Base-by-base conservation (phyloP, 2,329 filamentous ascomycete genomes). In the Clarireedia hainanense region DNA sequence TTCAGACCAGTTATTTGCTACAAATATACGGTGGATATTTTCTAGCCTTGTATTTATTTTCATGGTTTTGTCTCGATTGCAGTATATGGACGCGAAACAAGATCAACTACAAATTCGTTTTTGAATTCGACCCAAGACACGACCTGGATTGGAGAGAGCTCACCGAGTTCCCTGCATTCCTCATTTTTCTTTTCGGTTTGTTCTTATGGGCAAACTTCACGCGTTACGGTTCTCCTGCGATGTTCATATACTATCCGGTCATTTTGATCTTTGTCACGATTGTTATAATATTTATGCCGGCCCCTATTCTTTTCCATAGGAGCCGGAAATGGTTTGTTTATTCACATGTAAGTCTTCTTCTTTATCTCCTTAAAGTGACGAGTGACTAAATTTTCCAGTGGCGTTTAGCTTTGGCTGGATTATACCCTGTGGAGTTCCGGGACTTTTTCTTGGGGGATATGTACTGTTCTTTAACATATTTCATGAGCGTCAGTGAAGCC, bases 401-500 rank as follows among this genome's bases (percentile, higher is more conserved):
- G 81, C 88, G 94, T 58, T 76, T 97, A 17, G 74, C 95, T 52
- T 79, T 92, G 49, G 89, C 92, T 14, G 91, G 91, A 4, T 70
- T 95, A 20, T 96, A 95, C 66, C 90, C 90, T 1, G 94, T 99
- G 50, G 92, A 97, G 69, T 99, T 97, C 70, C 83, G 91, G 57
- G 94, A 99, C 71, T 97, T 99, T 73, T 97, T 96, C 71, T 79
- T 97, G 0, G 94, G 94, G 52, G 94, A 99, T 69, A 96, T 97
- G 78, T 96, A 95, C 71, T 97, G 92, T 72, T 97, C 94, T 2
- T 77, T 95, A 55, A 95, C 91, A 5, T 99, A 99, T 71, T 81
- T 86, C 15, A 89, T 89, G 72, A 86, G 89, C 58, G 89, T 92
- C 77, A 75, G 87, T 81, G 10, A 5, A 27, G 6, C 15, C 3